These are phyloP conservation scores for Plasmodium knowlesi DNA, from an alignment of 169 alveolate genomes.

Conservation along the genomic window DNA sequence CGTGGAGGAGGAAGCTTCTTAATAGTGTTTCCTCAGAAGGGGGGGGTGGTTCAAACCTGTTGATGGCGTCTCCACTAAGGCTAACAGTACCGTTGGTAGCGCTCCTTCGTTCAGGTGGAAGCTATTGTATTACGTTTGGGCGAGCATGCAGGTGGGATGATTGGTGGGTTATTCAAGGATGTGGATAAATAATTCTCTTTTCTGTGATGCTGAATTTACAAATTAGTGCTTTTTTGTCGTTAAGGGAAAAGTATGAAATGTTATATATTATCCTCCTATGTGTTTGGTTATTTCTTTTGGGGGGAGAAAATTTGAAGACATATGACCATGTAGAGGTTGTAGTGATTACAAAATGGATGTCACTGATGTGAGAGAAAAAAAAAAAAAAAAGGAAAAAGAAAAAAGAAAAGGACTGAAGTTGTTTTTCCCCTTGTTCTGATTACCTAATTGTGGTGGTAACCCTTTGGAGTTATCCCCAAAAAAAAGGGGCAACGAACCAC, in stretches of 20 bases:
- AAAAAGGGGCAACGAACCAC: background rate
- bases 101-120: background rate
- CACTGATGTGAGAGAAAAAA: background rate
- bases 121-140: background rate
- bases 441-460: background rate
- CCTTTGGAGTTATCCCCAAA: background rate
- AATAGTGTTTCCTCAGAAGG: too few relatives aligned
- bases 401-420: background rate
- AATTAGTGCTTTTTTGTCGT: background rate
- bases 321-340: background rate
- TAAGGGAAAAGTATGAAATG: background rate
- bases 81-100: background rate
- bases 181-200: background rate
- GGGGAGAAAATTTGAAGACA: background rate
- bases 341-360: background rate
- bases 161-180: background rate
- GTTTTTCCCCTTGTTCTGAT: background rate
- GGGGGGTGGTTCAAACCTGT: background rate
- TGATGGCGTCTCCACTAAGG: background rate
- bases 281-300: background rate
- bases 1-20: background rate
- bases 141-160: background rate
- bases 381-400: too few relatives aligned
- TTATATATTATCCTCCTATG: background rate
- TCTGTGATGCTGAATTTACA: background rate